phyloP scores from a whole-genome alignment of 2,329 filamentous ascomycete genomes.

The Fusarium zealandicum region DNA sequence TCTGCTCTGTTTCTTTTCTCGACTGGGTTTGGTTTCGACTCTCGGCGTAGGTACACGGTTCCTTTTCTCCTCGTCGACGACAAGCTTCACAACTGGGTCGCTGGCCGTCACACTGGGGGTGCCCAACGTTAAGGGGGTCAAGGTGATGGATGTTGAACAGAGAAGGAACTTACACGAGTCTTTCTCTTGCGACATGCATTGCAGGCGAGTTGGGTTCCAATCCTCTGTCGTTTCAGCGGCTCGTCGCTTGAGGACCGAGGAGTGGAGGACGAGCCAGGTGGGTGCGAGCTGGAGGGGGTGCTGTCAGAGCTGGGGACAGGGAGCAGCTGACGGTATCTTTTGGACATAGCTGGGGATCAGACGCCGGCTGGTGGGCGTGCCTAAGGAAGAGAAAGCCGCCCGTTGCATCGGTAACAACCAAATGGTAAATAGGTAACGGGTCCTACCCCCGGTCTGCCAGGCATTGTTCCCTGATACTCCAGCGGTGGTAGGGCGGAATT shows the following conservation, averaged over 20 bases:
- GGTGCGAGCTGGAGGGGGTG: constrained; percentile 2
- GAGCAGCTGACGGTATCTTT: constrained; percentile 24
- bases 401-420: background rate
- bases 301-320: constrained; percentile 5
- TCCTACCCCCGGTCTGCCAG: background rate
- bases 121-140: background rate
- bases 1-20: constrained; percentile 18
- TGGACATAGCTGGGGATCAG: constrained; percentile 17
- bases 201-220: constrained; percentile 15
- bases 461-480: background rate
- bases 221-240: constrained; percentile 18
- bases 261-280: constrained; percentile 13
- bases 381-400: background rate
- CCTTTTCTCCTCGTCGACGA: constrained; percentile 10
- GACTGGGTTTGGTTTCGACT: constrained; percentile 1
- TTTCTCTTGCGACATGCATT: constrained; percentile 20
- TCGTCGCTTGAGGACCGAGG: constrained; percentile 8
- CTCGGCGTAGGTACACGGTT: constrained; percentile 13
- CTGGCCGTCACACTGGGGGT: constrained; percentile 6
- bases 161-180: constrained; percentile 10
- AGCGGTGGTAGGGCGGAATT: background rate
- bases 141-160: no score
- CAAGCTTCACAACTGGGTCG: constrained; percentile 16
- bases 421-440: background rate
- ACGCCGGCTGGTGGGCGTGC: background rate